Conservation (phyloP, 768 basidiomycete species). For the Phylloporus scabripes region DNA sequence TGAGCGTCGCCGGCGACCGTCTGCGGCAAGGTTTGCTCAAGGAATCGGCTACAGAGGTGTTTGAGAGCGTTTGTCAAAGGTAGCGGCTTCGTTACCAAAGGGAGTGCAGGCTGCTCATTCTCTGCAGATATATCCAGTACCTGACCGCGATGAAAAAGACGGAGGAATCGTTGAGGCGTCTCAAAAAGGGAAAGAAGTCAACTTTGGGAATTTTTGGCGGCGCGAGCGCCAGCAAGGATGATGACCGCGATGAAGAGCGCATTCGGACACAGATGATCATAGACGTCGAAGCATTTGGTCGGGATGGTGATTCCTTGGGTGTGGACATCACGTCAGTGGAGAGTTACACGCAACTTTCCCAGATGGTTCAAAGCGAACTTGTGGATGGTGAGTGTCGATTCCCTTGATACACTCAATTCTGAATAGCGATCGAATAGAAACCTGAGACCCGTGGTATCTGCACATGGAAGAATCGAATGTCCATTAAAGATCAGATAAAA, state of each 20-base stretch:
- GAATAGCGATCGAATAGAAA: conserved; percentile 9
- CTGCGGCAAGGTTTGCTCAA: conserved; percentile 52
- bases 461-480: not conserved
- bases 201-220: conserved; percentile 77
- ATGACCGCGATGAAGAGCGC: conserved; percentile 81
- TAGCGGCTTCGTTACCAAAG: conserved; percentile 22
- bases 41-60: conserved; percentile 54
- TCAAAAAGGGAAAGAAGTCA: conserved; percentile 82
- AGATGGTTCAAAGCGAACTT: conserved; percentile 49
- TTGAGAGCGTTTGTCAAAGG: conserved; percentile 67
- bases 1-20: conserved; percentile 53
- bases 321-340: conserved; percentile 52
- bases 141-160: conserved; percentile 86
- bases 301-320: conserved; percentile 66
- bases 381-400: conserved; percentile 27
- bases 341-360: conserved; percentile 50
- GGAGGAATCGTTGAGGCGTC: conserved; percentile 78
- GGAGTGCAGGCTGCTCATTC: not conserved
- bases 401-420: not conserved
- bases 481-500: conserved; percentile 1
- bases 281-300: conserved; percentile 81
- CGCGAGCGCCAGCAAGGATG: conserved; percentile 43
- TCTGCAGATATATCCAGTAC: conserved; percentile 67
- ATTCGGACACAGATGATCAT: conserved; percentile 77
- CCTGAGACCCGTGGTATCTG: conserved; percentile 3